These are phyloP conservation scores for Leccinum arenicola DNA, from an alignment of 768 basidiomycete species.

Conservation along the genomic window DNA sequence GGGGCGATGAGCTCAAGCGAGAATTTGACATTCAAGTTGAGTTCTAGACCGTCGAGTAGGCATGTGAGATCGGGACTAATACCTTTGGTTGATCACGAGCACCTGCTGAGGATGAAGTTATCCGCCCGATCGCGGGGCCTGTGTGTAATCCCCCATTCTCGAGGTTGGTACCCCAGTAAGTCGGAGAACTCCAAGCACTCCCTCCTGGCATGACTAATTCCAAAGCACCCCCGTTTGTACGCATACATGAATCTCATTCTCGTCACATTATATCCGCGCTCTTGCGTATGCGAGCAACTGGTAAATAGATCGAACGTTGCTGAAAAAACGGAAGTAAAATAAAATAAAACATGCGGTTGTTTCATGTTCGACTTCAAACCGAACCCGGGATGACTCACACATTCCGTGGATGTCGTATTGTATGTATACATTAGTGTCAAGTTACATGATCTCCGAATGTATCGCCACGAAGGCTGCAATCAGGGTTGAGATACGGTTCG, in stretches of 20 bases:
- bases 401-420: neutral
- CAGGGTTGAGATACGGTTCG: slow-evolving; percentile 10
- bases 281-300: neutral
- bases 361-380: slow-evolving; percentile 18
- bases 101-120: slow-evolving; percentile 2
- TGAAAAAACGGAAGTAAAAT: slow-evolving; percentile 1
- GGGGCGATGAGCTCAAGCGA: slow-evolving; percentile 29
- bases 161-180: slow-evolving; percentile 12
- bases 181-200: slow-evolving; percentile 1
- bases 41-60: slow-evolving; percentile 23
- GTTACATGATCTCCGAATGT: slow-evolving; percentile 1
- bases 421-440: neutral
- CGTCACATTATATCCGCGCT: slow-evolving; percentile 12
- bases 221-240: slow-evolving; percentile 18
- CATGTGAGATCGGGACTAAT: slow-evolving; percentile 16
- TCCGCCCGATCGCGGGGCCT: slow-evolving; percentile 8
- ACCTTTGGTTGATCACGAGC: slow-evolving; percentile 1
- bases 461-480: slow-evolving; percentile 1
- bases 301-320: slow-evolving; percentile 2
- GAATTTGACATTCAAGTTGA: slow-evolving; percentile 21
- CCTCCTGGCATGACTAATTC: slow-evolving; percentile 10
- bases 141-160: slow-evolving; percentile 14
- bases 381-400: slow-evolving; percentile 1
- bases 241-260: slow-evolving; percentile 4
- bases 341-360: slow-evolving; percentile 3